These are phyloP conservation scores for Ascomycota sp. DNA, from an alignment of 2,329 filamentous ascomycete species.

Conservation along the genomic window DNA sequence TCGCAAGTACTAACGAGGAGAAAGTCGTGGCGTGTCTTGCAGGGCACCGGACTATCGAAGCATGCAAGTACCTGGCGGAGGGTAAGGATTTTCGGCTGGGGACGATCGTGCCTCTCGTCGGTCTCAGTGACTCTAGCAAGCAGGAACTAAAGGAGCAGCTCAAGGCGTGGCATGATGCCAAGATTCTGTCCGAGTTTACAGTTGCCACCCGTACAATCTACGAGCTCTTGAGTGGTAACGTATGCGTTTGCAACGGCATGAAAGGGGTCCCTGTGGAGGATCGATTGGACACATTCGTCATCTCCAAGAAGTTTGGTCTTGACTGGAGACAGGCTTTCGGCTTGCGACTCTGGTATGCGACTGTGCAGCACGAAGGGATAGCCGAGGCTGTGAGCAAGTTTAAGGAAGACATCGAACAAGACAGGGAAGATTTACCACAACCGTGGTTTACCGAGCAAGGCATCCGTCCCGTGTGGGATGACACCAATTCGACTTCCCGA, in stretches of 20 bases:
- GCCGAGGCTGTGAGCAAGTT: slow-evolving; percentile 55
- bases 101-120: slow-evolving; percentile 66
- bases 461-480: slow-evolving; percentile 37
- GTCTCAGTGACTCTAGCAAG: slow-evolving; percentile 46
- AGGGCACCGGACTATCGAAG: slow-evolving; percentile 59
- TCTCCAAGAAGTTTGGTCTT: slow-evolving; percentile 65
- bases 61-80: slow-evolving; percentile 59
- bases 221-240: slow-evolving; percentile 72
- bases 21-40: slow-evolving; percentile 67
- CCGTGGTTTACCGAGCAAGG: slow-evolving; percentile 48
- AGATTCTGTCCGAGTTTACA: slow-evolving; percentile 71
- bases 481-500: slow-evolving; percentile 33
- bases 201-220: slow-evolving; percentile 74
- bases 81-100: slow-evolving; percentile 68
- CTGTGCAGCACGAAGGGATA: slow-evolving; percentile 45
- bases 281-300: slow-evolving; percentile 56
- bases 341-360: slow-evolving; percentile 76
- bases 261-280: slow-evolving; percentile 58
- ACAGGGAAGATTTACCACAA: slow-evolving; percentile 50
- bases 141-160: slow-evolving; percentile 65
- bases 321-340: slow-evolving; percentile 92
- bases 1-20: slow-evolving; percentile 51
- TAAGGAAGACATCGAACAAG: slow-evolving; percentile 49
- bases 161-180: slow-evolving; percentile 62
- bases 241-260: slow-evolving; percentile 64